Percentiles rank a stretch among this genome's conserved stretches.
These are phyloP conservation scores for Dendrocalamus sinicus DNA, from an alignment of 176 grass and related monocot species.

Conservation along the genomic window DNA sequence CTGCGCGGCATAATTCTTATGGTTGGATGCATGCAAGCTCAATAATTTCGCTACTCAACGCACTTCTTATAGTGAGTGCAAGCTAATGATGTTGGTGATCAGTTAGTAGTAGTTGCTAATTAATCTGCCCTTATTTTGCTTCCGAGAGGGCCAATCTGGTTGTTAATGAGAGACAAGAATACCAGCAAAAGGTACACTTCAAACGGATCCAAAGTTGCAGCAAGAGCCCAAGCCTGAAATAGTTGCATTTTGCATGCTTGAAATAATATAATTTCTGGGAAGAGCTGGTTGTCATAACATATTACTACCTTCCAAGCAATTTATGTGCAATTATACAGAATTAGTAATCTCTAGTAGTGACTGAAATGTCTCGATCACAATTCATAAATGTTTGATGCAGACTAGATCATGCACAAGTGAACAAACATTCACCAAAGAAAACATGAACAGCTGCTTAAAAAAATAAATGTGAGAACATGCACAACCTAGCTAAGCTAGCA, in stretches of 20 bases:
- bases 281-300: not conserved
- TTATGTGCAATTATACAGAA: not conserved
- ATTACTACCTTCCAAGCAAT: not conserved
- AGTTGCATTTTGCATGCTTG: not conserved
- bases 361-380: no score
- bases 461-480: not conserved
- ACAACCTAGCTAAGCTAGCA: slow-evolving; percentile 1
- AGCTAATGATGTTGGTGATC: slow-evolving; percentile 34
- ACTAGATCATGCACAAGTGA: not conserved
- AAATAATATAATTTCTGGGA: not conserved
- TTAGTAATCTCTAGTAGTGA: not conserved
- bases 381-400: not conserved
- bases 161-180: not conserved
- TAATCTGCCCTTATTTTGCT: not conserved
- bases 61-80: slow-evolving; percentile 15
- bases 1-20: slow-evolving; percentile 34
- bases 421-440: not conserved
- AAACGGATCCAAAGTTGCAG: not conserved
- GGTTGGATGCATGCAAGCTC: slow-evolving; percentile 35
- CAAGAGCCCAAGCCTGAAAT: not conserved
- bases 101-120: slow-evolving; percentile 33
- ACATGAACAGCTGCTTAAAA: not conserved
- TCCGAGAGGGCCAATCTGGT: not conserved
- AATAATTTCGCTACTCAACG: slow-evolving; percentile 41
- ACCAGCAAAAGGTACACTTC: not conserved